Evolutionary conservation across 768 basidiomycete species (phyloP).

Genomic region (Daedaleopsis nitida): DNA sequence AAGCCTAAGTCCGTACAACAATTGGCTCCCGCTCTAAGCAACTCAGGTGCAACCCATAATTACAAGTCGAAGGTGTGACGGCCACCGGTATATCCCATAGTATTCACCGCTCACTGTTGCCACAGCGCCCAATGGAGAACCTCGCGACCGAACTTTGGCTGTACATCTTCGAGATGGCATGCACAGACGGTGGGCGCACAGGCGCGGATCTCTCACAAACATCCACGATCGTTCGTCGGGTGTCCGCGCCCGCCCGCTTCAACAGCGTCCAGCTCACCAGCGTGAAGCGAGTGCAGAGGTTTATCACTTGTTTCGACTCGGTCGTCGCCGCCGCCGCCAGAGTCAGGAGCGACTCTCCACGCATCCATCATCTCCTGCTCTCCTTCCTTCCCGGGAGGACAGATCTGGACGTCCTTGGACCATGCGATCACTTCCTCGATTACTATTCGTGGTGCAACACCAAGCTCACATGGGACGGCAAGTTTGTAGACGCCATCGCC

Average conservation of each 20-base stretch:
- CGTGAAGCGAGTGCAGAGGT: neutral
- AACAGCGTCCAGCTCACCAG: constrained; percentile 6
- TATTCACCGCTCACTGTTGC: neutral
- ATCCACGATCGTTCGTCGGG: constrained; percentile 3
- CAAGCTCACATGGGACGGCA: constrained; percentile 5
- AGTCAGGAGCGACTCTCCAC: neutral
- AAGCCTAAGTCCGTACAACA: no score
- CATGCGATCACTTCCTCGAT: constrained; percentile 2
- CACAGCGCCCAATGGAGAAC: neutral
- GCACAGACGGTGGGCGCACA: constrained; percentile 1
- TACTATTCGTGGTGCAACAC: neutral
- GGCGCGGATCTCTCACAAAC: neutral
- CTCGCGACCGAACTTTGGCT: neutral
- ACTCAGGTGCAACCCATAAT: no score
- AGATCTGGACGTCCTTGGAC: constrained; percentile 9
- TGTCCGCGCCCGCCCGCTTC: constrained; percentile 49
- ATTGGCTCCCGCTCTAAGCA: no score
- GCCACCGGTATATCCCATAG: neutral
- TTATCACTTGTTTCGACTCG: neutral
- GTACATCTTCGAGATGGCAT: neutral
- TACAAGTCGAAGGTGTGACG: no score
- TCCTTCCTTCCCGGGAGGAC: constrained; percentile 9
- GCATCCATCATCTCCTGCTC: constrained; percentile 9
- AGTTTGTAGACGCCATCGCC: neutral
- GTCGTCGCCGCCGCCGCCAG: constrained; percentile 1